phyloP scores from a whole-genome alignment of 306 rosid species.

The Acacia crassicarpa region DNA sequence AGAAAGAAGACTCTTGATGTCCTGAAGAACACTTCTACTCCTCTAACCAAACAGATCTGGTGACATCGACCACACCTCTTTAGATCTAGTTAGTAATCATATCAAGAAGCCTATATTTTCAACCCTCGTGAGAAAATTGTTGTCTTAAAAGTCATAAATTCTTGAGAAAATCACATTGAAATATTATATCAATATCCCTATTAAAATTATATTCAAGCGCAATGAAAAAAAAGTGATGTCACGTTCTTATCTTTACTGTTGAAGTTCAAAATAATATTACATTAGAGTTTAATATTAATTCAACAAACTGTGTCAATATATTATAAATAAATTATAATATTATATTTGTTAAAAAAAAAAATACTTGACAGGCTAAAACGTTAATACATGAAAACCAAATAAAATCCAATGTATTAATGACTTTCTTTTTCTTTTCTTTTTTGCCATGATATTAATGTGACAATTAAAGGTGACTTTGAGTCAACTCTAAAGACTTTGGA shows the following conservation, averaged over 20 bases:
- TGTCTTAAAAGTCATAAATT: background rate
- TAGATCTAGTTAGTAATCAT: too few relatives aligned
- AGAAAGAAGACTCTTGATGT: too few relatives aligned
- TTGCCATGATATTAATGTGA: background rate
- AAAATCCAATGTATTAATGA: background rate
- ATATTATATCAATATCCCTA: background rate
- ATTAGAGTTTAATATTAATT: background rate
- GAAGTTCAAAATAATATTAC: background rate
- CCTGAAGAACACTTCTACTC: too few relatives aligned
- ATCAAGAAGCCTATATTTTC: background rate
- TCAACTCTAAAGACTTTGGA: background rate
- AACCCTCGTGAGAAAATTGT: background rate
- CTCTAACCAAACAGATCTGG: too few relatives aligned
- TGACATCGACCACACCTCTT: too few relatives aligned
- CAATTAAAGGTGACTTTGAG: background rate
- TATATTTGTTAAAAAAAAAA: background rate
- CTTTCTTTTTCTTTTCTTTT: background rate
- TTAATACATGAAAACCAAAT: background rate
- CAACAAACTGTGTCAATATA: background rate
- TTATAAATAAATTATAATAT: background rate
- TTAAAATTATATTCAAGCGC: background rate
- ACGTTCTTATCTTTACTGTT: too few relatives aligned
- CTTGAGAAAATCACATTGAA: background rate
- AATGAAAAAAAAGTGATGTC: too few relatives aligned
- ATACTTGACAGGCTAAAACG: background rate